Evolutionary conservation across 768 basidiomycete genomes (phyloP).

Genomic region (Psilocybe cyanescens): DNA sequence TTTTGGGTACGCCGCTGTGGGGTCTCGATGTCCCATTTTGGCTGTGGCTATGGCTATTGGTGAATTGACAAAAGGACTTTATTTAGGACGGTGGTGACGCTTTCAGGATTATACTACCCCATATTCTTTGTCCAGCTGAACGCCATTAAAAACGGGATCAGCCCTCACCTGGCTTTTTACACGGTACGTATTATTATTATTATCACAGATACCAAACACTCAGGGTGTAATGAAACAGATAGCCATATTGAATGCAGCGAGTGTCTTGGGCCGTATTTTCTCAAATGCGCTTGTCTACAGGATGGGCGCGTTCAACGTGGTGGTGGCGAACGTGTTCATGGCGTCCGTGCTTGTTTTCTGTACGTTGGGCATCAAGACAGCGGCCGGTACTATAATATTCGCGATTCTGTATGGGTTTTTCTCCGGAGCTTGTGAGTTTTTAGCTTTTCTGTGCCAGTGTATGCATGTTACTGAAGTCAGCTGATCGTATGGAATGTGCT

Average conservation of each 20-base stretch:
- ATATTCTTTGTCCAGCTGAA: conserved; percentile 62
- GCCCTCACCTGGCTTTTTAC: conserved; percentile 56
- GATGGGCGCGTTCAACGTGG: conserved; percentile 44
- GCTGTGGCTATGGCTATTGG: not conserved
- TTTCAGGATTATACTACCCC: conserved; percentile 49
- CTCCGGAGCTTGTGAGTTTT: conserved; percentile 43
- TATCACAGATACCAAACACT: not conserved
- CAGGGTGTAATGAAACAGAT: conserved; percentile 33
- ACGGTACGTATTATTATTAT: conserved; percentile 37
- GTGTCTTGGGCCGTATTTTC: conserved; percentile 49
- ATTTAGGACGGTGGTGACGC: conserved; percentile 35
- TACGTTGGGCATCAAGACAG: conserved; percentile 41
- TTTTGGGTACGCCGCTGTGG: conserved; percentile 33
- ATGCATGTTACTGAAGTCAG: too few relatives aligned
- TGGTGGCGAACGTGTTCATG: conserved; percentile 34
- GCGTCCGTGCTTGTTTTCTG: conserved; percentile 44
- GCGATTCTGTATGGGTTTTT: conserved; percentile 51
- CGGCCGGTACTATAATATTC: conserved; percentile 39
- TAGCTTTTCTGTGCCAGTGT: too few relatives aligned
- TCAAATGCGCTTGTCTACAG: conserved; percentile 44
- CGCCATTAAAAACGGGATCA: conserved; percentile 49
- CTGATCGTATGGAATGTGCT: conserved; percentile 8
- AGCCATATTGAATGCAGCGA: conserved; percentile 54
- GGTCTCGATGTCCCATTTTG: not conserved
- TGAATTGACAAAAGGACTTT: not conserved